Base-by-base conservation (phyloP, 2,329 filamentous ascomycete species). In the Aspergillus tamarii region DNA sequence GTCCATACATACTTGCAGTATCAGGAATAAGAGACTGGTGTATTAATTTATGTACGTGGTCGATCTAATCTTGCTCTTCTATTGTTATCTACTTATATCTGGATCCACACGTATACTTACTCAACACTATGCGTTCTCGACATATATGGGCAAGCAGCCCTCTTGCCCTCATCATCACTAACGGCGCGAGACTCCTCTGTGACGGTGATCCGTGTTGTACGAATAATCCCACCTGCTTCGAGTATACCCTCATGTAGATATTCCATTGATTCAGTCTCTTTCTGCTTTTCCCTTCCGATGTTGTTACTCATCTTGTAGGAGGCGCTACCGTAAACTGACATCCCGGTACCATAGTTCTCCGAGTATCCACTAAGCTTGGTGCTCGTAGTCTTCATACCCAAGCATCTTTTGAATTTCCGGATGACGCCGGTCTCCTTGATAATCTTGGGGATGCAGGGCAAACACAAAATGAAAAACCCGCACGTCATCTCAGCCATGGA, bases 401-500 rank as follows among this genome's bases (percentile, higher is more conserved):
- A 16, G 19, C 2, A 28, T 34, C n/a, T 32, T 30, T 62, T 64
- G 11, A 67, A 30, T 12, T 46, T 62, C 4, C 54, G 41, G 28
- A 56, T 43, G 19, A 64, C 48, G 19, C 64, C 61, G 12, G 63
- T 64, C 36, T 67, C 66, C 28, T 60, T 71, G 66, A 80, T 61
- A 48, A 80, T 72, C 64, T 77, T 80, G 12, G 79, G 78, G 0
- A 78, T 64, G 50, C 74, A 77, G 6, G 79, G 78, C 43, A 80
- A 65, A 58, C 77, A 74, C 32, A 78, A 63, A 55, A 81, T 76
- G 64, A 82, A 76, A 69, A 83, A 82, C 19, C 77, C 80, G 57
- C 78, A 80, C 0, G 80, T 80, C 74, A 80, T 81, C 65, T 82
- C 81, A 3, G 76, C 80, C 32, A 69, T 72, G 4, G 76, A 79